Evolutionary conservation across 1,284 basidiomycete genomes (phyloP).

Genomic region (Cutaneotrichosporon curvatum): DNA sequence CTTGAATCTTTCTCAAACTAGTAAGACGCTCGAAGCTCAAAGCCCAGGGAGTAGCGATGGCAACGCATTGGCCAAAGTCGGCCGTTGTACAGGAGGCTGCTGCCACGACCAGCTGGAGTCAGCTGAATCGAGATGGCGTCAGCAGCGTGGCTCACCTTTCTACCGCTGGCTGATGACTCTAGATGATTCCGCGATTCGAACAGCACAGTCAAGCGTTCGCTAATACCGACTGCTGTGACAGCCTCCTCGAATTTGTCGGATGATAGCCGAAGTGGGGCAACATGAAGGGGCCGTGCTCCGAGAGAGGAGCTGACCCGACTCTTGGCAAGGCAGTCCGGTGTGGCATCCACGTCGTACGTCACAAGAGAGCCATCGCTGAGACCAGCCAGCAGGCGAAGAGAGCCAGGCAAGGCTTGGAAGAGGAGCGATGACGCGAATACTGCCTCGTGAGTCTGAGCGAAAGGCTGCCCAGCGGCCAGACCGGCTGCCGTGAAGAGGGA

Average conservation of each 20-base stretch:
- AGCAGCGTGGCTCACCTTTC: constrained; percentile 53
- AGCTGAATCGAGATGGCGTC: background rate
- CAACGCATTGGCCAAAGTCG: constrained; percentile 52
- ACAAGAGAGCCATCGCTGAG: constrained; percentile 73
- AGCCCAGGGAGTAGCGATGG: constrained; percentile 55
- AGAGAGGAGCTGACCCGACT: constrained; percentile 45
- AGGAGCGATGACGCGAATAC: constrained; percentile 24
- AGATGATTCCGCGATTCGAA: constrained; percentile 62
- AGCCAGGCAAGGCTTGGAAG: constrained; percentile 30
- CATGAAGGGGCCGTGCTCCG: constrained; percentile 29
- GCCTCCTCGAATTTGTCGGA: constrained; percentile 26
- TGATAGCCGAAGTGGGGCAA: constrained; percentile 8
- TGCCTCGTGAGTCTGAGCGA: constrained; percentile 14
- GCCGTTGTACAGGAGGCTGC: constrained; percentile 53
- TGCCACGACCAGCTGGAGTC: constrained; percentile 55
- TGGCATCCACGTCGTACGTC: constrained; percentile 49
- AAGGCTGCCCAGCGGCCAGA: constrained; percentile 39
- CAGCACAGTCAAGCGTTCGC: constrained; percentile 38
- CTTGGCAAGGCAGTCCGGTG: constrained; percentile 19
- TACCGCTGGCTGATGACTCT: constrained; percentile 61
- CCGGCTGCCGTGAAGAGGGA: constrained; percentile 54
- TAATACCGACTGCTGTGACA: constrained; percentile 33
- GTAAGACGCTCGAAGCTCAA: constrained; percentile 60
- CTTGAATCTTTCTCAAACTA: constrained; percentile 72
- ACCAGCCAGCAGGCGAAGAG: constrained; percentile 64